Percentiles rank a stretch among this genome's conserved stretches.
phyloP scores from a whole-genome alignment of 2,329 filamentous ascomycete species.

The Penicillium sp. region DNA sequence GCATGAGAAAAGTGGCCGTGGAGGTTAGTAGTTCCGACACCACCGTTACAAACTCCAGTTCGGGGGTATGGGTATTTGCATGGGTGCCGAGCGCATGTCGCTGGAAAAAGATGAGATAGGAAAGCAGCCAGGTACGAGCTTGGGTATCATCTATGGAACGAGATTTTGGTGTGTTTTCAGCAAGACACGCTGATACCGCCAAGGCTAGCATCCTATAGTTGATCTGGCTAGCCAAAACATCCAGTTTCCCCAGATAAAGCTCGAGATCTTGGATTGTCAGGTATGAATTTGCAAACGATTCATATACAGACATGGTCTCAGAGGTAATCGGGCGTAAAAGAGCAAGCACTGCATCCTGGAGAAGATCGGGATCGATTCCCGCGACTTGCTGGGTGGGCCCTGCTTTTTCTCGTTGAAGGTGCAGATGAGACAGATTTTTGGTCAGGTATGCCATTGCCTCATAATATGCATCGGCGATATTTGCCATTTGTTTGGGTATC shows the following conservation, averaged over 20 bases:
- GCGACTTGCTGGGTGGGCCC: background rate
- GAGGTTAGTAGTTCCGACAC: slow-evolving; percentile 61
- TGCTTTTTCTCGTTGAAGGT: background rate
- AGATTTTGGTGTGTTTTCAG: slow-evolving; percentile 26
- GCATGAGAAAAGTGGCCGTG: slow-evolving; percentile 59
- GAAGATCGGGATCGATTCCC: slow-evolving; percentile 21
- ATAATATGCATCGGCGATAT: slow-evolving; percentile 44
- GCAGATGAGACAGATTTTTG: slow-evolving; percentile 27
- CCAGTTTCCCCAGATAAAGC: slow-evolving; percentile 42
- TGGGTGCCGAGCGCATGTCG: slow-evolving; percentile 49
- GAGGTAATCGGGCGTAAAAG: slow-evolving; percentile 49
- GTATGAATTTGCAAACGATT: slow-evolving; percentile 51
- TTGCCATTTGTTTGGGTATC: slow-evolving; percentile 47
- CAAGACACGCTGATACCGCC: slow-evolving; percentile 40
- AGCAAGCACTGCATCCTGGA: slow-evolving; percentile 44
- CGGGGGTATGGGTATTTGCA: slow-evolving; percentile 45
- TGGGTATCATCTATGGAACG: slow-evolving; percentile 40
- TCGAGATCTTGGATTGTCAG: slow-evolving; percentile 50
- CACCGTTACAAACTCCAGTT: slow-evolving; percentile 60
- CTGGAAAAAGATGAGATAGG: slow-evolving; percentile 64
- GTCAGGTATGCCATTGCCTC: slow-evolving; percentile 44
- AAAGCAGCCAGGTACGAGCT: slow-evolving; percentile 60
- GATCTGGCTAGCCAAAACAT: slow-evolving; percentile 51
- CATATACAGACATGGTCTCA: slow-evolving; percentile 49
- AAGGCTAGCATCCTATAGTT: slow-evolving; percentile 56